Conservation (phyloP, 2,329 filamentous ascomycete genomes). For the Trichoderma sp. region DNA sequence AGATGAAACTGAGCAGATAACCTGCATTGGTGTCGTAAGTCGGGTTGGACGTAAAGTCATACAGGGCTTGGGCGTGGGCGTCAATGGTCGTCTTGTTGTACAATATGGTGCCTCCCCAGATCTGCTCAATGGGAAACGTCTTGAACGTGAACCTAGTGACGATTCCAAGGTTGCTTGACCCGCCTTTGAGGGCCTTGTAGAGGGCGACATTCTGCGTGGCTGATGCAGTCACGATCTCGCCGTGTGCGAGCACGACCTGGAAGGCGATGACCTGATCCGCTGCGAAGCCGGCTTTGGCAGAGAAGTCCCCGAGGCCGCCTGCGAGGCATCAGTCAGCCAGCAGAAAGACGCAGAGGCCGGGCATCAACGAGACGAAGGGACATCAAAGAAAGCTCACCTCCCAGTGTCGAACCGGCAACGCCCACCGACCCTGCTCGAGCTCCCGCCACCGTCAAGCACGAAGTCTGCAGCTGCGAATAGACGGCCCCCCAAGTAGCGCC, state of each 20-base stretch:
- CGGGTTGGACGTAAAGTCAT: constrained; percentile 39
- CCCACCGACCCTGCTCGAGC: background rate
- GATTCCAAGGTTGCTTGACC: constrained; percentile 30
- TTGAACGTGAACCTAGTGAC: constrained; percentile 33
- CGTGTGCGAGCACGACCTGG: constrained; percentile 8
- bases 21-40: constrained; percentile 38
- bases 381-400: constrained; percentile 30
- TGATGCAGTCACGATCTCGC: background rate
- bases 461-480: background rate
- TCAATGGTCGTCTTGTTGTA: constrained; percentile 34
- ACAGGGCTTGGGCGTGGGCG: constrained; percentile 35
- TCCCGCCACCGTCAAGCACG: background rate
- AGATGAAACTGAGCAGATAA: constrained; percentile 40
- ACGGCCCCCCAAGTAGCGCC: background rate
- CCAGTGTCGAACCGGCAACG: constrained; percentile 1
- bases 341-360: background rate
- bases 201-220: background rate
- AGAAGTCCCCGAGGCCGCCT: constrained; percentile 38
- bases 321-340: background rate
- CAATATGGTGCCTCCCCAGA: constrained; percentile 33
- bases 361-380: background rate
- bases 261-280: constrained; percentile 35
- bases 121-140: constrained; percentile 36
- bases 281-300: constrained; percentile 37
- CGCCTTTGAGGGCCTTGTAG: constrained; percentile 13